phyloP scores from a whole-genome alignment of 306 rosid genomes.

The Fragaria iinumae region DNA sequence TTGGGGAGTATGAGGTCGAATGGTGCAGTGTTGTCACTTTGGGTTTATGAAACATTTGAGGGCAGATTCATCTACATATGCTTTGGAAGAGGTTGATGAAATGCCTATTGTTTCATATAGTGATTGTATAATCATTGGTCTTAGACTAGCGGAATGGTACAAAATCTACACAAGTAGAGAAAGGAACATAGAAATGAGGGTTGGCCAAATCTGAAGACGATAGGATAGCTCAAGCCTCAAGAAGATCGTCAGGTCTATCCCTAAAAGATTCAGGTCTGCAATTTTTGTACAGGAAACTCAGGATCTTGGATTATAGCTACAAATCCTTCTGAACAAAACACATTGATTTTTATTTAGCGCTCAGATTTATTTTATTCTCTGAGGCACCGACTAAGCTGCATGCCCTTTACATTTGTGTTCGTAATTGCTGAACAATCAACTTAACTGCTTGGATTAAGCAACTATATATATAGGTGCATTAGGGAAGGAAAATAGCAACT shows the following conservation, averaged over 20 bases:
- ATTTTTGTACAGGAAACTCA: neutral
- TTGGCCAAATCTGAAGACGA: neutral
- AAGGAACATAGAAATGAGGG: neutral
- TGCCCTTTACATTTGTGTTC: slow-evolving; percentile 1
- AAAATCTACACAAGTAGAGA: neutral
- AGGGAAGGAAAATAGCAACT: neutral
- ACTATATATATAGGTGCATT: neutral
- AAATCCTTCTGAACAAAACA: neutral
- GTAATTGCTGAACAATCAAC: neutral
- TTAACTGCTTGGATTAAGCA: neutral
- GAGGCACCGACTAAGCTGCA: neutral
- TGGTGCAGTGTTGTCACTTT: neutral
- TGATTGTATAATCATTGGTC: neutral
- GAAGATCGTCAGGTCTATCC: neutral
- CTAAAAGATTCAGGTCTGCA: neutral
- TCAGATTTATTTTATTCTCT: neutral
- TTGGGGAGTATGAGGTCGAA: too few species aligned
- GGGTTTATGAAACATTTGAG: neutral
- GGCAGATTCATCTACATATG: neutral
- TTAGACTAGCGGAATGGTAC: neutral
- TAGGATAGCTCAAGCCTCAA: neutral
- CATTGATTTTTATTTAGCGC: neutral
- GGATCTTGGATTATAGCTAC: neutral
- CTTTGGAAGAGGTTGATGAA: neutral
- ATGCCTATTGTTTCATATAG: neutral